phyloP scores from a whole-genome alignment of 352 stramenopile genomes.

The Phytophthora megakarya region DNA sequence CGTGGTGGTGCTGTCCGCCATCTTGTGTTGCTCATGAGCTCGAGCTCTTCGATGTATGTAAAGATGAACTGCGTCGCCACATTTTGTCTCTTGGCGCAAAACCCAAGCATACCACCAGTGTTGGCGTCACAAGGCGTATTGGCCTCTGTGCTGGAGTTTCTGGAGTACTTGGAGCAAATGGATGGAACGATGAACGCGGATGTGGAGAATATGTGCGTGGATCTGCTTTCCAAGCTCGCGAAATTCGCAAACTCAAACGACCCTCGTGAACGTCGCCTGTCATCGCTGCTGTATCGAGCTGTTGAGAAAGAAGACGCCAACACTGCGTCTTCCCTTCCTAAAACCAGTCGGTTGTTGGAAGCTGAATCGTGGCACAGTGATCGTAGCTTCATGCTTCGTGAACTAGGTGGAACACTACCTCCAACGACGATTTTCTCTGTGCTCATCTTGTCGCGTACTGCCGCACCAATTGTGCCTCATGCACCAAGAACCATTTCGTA shows the following conservation, averaged over 20 bases:
- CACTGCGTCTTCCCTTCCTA: background rate
- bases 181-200: slow-evolving; percentile 25
- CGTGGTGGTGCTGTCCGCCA: slow-evolving; percentile 58
- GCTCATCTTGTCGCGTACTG: slow-evolving; percentile 29
- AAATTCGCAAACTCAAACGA: slow-evolving; percentile 62
- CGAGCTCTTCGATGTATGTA: slow-evolving; percentile 42
- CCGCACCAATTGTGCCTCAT: slow-evolving; percentile 36
- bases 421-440: slow-evolving; percentile 37
- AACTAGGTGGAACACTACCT: slow-evolving; percentile 26
- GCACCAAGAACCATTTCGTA: slow-evolving; percentile 46
- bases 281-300: slow-evolving; percentile 60
- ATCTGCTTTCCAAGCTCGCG: slow-evolving; percentile 65
- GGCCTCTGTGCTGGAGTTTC: slow-evolving; percentile 53
- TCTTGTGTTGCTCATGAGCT: slow-evolving; percentile 54
- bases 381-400: slow-evolving; percentile 55
- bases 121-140: slow-evolving; percentile 66
- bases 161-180: slow-evolving; percentile 39
- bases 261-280: slow-evolving; percentile 53
- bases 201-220: slow-evolving; percentile 68
- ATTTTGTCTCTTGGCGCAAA: slow-evolving; percentile 63
- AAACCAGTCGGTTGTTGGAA: background rate
- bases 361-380: slow-evolving; percentile 55
- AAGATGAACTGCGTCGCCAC: slow-evolving; percentile 75
- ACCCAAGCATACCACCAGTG: slow-evolving; percentile 44
- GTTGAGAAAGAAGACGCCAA: slow-evolving; percentile 57